These are phyloP conservation scores for Bremia lactucae DNA, from an alignment of 352 stramenopile species.

Conservation along the genomic window DNA sequence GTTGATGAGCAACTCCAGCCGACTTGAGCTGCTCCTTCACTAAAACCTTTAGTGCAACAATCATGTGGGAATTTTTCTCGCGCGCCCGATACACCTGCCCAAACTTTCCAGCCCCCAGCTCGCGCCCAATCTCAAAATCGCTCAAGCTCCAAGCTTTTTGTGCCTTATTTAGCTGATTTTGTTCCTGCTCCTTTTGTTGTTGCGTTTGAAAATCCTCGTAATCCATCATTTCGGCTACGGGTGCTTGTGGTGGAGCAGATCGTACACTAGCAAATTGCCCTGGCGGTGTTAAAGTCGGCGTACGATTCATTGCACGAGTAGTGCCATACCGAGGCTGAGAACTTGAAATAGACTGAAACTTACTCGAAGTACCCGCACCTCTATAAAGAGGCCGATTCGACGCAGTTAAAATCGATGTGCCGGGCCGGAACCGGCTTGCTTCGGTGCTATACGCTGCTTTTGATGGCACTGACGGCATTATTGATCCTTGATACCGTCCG, in stretches of 20 bases:
- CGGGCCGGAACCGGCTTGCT: constrained; percentile 11
- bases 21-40: constrained; percentile 78
- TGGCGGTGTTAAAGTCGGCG: constrained; percentile 1
- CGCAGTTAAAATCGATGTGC: constrained; percentile 4
- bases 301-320: constrained; percentile 3
- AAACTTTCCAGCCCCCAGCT: constrained; percentile 83
- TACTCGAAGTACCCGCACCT: constrained; percentile 6
- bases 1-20: constrained; percentile 59
- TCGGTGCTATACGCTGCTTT: constrained; percentile 14
- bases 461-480: constrained; percentile 16
- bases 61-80: constrained; percentile 67
- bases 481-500: constrained; percentile 15
- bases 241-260: constrained; percentile 11
- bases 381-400: constrained; percentile 1
- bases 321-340: constrained; percentile 11
- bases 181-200: constrained; percentile 10
- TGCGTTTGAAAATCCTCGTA: constrained; percentile 16
- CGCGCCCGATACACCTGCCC: constrained; percentile 82
- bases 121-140: constrained; percentile 81
- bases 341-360: constrained; percentile 6
- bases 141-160: constrained; percentile 68
- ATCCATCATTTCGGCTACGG: constrained; percentile 21
- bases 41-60: constrained; percentile 86
- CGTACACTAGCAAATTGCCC: constrained; percentile 5
- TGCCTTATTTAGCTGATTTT: constrained; percentile 13